phyloP scores from a whole-genome alignment of 179 eudicot species.

The Drosera spatulata region DNA sequence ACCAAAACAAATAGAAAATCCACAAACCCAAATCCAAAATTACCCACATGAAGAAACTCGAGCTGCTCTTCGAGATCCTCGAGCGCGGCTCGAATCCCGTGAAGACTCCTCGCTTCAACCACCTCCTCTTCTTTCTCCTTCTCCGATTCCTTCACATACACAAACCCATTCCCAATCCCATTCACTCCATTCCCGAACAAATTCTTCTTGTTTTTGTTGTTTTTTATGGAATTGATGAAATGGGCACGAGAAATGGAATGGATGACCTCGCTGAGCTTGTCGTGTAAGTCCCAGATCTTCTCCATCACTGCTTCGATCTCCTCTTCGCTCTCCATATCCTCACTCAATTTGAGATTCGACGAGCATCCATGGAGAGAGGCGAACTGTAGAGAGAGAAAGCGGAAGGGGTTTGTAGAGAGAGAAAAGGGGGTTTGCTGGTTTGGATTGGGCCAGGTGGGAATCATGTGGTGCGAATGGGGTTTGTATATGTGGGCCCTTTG shows the following conservation, averaged over 20 bases:
- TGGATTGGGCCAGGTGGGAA: too few relatives aligned
- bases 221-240: constrained; percentile 44
- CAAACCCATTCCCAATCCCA: constrained; percentile 31
- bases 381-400: too few relatives aligned
- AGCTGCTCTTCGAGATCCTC: constrained; percentile 65
- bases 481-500: too few relatives aligned
- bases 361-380: too few relatives aligned
- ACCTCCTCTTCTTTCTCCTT: constrained; percentile 45
- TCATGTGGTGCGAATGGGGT: too few relatives aligned
- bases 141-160: constrained; percentile 54
- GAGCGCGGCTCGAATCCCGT: constrained; percentile 78
- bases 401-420: too few relatives aligned
- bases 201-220: constrained; percentile 15
- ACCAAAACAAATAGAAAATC: too few relatives aligned
- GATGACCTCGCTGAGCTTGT: constrained; percentile 92
- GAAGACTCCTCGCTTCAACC: constrained; percentile 75
- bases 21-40: too few relatives aligned
- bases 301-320: constrained; percentile 57
- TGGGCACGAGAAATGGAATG: constrained; percentile 72
- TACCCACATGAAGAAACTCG: constrained; percentile 33
- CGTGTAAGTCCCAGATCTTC: constrained; percentile 93
- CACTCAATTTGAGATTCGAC: constrained; percentile 22
- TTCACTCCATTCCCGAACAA: constrained; percentile 1
- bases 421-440: too few relatives aligned
- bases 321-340: constrained; percentile 60